These are phyloP conservation scores for Nemania bipapillata DNA, from an alignment of 2,329 filamentous ascomycete species.

Conservation along the genomic window DNA sequence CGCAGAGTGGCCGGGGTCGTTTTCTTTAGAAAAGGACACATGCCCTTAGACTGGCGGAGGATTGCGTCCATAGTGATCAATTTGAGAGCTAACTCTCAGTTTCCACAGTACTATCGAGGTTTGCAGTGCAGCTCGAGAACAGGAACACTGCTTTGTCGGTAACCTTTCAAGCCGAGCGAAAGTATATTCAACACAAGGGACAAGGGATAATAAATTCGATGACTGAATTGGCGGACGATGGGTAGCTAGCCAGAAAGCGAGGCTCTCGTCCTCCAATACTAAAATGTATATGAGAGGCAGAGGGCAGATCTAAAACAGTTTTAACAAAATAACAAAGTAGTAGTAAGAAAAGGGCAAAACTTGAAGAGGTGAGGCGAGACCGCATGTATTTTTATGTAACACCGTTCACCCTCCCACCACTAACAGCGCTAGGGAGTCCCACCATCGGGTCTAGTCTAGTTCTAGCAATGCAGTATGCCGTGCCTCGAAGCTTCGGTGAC, in stretches of 20 bases:
- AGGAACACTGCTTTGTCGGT: not conserved
- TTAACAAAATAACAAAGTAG: not conserved
- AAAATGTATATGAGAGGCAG: not conserved
- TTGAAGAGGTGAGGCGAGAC: slow-evolving; percentile 20
- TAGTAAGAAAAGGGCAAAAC: slow-evolving; percentile 7
- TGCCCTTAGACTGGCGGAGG: slow-evolving; percentile 91
- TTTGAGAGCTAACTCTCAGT: slow-evolving; percentile 22
- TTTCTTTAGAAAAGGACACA: slow-evolving; percentile 98
- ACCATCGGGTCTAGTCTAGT: slow-evolving; percentile 2
- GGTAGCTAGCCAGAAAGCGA: not conserved
- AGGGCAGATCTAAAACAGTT: not conserved
- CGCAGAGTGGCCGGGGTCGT: slow-evolving; percentile 91
- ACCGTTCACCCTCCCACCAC: slow-evolving; percentile 1
- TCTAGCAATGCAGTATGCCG: slow-evolving; percentile 20
- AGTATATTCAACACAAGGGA: not conserved
- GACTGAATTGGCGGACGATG: not conserved
- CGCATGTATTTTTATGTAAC: slow-evolving; percentile 28
- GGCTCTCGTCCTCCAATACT: slow-evolving; percentile 18
- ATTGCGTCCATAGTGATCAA: slow-evolving; percentile 82
- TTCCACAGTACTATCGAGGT: not conserved
- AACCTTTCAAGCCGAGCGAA: not conserved
- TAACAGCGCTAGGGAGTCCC: not conserved
- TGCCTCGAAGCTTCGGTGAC: slow-evolving; percentile 33
- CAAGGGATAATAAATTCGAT: slow-evolving; percentile 1
- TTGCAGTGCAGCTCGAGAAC: not conserved